These are phyloP conservation scores for Syncephalastrum sp. DNA, from an alignment of 371 early-diverging fungal genomes.

Conservation along the genomic window DNA sequence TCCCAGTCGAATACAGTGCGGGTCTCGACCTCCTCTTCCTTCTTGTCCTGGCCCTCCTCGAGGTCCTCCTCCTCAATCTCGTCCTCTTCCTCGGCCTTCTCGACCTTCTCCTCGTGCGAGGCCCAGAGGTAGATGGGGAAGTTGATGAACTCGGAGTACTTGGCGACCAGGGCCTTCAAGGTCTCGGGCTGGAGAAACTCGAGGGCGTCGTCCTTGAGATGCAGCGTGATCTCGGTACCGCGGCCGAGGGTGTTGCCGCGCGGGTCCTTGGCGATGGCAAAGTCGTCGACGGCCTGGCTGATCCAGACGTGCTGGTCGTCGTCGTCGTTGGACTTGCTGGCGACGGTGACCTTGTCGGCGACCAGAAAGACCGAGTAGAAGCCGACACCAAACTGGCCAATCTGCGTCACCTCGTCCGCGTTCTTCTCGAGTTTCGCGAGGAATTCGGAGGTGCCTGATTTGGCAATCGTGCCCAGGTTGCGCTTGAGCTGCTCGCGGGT, in stretches of 20 bases:
- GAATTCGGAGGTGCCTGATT: conserved; percentile 87
- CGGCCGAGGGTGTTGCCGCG: conserved; percentile 77
- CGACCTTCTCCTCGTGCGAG: conserved; percentile 46
- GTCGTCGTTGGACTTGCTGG: conserved; percentile 84
- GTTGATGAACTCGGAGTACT: conserved; percentile 91
- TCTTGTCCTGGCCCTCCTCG: conserved; percentile 52
- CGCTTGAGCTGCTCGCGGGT: conserved; percentile 84
- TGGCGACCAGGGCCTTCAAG: conserved; percentile 70
- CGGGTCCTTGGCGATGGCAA: conserved; percentile 86
- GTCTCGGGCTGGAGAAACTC: conserved; percentile 73
- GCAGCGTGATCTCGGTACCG: conserved; percentile 90
- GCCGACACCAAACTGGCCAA: conserved; percentile 99
- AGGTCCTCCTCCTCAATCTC: conserved; percentile 44
- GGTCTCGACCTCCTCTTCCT: conserved; percentile 51
- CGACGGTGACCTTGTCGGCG: conserved; percentile 95
- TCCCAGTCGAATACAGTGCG: conserved; percentile 57
- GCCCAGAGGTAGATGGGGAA: conserved; percentile 90
- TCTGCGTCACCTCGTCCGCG: conserved; percentile 68
- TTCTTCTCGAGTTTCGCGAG: conserved; percentile 65
- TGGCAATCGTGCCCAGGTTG: conserved; percentile 97
- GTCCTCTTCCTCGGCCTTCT: conserved; percentile 34
- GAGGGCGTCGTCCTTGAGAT: conserved; percentile 86
- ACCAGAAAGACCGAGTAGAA: conserved; percentile 95
- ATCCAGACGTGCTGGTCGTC: conserved; percentile 87
- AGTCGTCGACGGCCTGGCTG: conserved; percentile 71